Evolutionary conservation across 805 yeast genomes (phyloP), one percentile per base, ranked within the genome.

Genomic region (Ogataea thermomethanolica): DNA sequence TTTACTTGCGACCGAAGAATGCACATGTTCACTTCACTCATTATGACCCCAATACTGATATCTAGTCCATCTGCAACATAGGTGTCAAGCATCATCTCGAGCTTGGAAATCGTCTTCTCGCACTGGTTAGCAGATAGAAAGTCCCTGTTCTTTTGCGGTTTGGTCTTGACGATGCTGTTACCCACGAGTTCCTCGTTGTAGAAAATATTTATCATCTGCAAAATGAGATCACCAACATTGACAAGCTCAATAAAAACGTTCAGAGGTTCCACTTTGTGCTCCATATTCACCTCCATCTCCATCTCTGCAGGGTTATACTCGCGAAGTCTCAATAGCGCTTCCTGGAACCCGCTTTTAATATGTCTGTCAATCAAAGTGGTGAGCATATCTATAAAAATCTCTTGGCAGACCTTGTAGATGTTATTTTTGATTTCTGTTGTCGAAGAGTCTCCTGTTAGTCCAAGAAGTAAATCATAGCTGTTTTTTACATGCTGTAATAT

Each of bases 21-120:
- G 14, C 51, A 46, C 34, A 50, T 48, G 13, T 48, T 50, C 13
- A 90, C 78, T 56, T 91, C 96, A 50, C 78, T 83, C 62, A 89
- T 80, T 27, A 93, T 70, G 8, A 89, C 90, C 45, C 86, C 95
- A 25, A 93, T 88, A 29, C 97, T 95, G n/a, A 84, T 75, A 53
- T 88, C 90, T 23, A 93, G 70, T 0, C 99, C 99, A 54, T 84
- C 85, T 0, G 98, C 99, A 13, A 93, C 96, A 56, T 74, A 83
- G 39, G 79, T 86, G 61, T 93, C 99, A 8, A 93, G 74, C 64
- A 79, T 67, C 7, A 78, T 78, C 55, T 93, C 99, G 45, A 93
- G 76, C 43, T 74, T 75, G 20, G 49, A 48, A 14, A 65, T 59
- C 0, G 61, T 51, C 55, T 88, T 85, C 56, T 93, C 95, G 28